Evolutionary conservation across 352 stramenopile species (phyloP).

Genomic region (Pythium coloratum): DNA sequence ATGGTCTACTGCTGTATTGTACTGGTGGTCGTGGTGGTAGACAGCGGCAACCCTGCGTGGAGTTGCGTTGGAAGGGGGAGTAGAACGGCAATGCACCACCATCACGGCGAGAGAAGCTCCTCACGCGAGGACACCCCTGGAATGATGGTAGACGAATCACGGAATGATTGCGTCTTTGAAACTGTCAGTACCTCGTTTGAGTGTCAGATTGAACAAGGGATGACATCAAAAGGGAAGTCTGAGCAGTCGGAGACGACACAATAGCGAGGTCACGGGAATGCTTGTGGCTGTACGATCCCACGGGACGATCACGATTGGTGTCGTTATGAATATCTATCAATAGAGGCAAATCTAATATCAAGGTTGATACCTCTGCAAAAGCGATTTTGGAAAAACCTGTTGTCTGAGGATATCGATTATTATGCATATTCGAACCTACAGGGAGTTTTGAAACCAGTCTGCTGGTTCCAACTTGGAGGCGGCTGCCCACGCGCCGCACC

Average conservation of each 20-base stretch:
- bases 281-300: neutral
- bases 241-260: neutral
- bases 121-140: neutral
- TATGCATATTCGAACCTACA: too few relatives aligned
- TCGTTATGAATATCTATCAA: too few relatives aligned
- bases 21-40: neutral
- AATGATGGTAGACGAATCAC: conserved; percentile 14
- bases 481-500: too few relatives aligned
- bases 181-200: neutral
- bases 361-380: too few relatives aligned
- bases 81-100: neutral
- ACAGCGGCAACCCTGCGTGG: neutral
- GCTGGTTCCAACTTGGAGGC: too few relatives aligned
- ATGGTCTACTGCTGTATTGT: conserved; percentile 5
- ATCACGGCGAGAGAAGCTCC: neutral
- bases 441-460: too few relatives aligned
- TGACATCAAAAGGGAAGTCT: too few relatives aligned
- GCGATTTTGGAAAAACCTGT: too few relatives aligned
- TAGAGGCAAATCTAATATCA: too few relatives aligned
- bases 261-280: neutral
- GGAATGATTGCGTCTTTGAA: conserved; percentile 9
- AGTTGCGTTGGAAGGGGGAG: too few relatives aligned
- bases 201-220: too few relatives aligned
- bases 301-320: neutral
- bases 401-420: too few relatives aligned